Evolutionary conservation across 495 filamentous ascomycete genomes (phyloP).

Genomic region (Pyronema domesticum): DNA sequence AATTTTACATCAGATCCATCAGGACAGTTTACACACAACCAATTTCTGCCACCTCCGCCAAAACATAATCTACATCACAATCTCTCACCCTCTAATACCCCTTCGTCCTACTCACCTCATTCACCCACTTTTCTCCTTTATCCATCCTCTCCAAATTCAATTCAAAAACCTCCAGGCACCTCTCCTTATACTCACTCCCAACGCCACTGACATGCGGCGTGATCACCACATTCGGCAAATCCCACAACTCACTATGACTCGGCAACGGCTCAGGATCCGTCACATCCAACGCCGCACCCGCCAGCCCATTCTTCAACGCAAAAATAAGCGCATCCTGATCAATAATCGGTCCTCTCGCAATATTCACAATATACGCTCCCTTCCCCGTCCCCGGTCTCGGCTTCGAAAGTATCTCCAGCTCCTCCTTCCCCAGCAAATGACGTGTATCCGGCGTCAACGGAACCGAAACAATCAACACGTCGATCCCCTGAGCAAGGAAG

Average conservation of each 20-base stretch:
- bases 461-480: slow-evolving; percentile 55
- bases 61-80: no score
- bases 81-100: slow-evolving; percentile 34
- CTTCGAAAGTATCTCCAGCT: slow-evolving; percentile 43
- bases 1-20: no score
- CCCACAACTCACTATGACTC: slow-evolving; percentile 50
- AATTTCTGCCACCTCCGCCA: no score
- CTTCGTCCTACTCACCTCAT: slow-evolving; percentile 44
- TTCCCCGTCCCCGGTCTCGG: slow-evolving; percentile 24
- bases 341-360: slow-evolving; percentile 54
- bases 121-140: slow-evolving; percentile 45
- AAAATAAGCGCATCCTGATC: slow-evolving; percentile 49
- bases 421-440: slow-evolving; percentile 41
- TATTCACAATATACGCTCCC: slow-evolving; percentile 52
- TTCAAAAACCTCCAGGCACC: slow-evolving; percentile 42
- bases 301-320: slow-evolving; percentile 41
- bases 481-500: slow-evolving; percentile 53
- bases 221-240: slow-evolving; percentile 52
- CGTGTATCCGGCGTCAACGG: slow-evolving; percentile 53
- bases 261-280: slow-evolving; percentile 75
- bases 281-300: slow-evolving; percentile 67
- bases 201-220: slow-evolving; percentile 52
- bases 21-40: no score
- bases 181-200: slow-evolving; percentile 34
- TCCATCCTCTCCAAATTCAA: slow-evolving; percentile 42